Percentiles rank a stretch among this genome's conserved stretches.
Evolutionary conservation across 768 basidiomycete genomes (phyloP).

Genomic region (Galerina marginata): DNA sequence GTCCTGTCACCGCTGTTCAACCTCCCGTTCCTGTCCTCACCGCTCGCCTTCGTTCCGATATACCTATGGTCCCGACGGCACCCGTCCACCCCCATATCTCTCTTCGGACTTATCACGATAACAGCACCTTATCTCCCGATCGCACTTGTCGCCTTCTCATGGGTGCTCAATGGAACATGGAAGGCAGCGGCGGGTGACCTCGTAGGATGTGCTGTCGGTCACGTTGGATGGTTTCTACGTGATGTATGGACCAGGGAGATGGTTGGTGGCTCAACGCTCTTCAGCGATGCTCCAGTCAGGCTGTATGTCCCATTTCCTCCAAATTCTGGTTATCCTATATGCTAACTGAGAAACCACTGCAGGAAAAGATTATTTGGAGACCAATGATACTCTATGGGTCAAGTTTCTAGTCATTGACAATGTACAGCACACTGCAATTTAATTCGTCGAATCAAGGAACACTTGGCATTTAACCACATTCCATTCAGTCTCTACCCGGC

Average conservation of each 20-base stretch:
- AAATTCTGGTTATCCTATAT: background rate
- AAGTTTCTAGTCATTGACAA: background rate
- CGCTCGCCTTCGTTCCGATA: constrained; percentile 93
- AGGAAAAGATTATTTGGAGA: constrained; percentile 69
- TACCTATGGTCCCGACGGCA: constrained; percentile 97
- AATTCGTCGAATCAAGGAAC: background rate
- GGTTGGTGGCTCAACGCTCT: constrained; percentile 72
- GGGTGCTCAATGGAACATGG: constrained; percentile 84
- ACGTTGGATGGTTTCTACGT: constrained; percentile 82
- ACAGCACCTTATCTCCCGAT: constrained; percentile 94
- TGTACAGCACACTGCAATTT: constrained; percentile 13
- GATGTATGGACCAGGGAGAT: constrained; percentile 92
- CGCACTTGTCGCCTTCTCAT: constrained; percentile 87
- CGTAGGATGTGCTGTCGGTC: constrained; percentile 86
- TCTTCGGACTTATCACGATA: constrained; percentile 94
- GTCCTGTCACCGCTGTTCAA: constrained; percentile 86
- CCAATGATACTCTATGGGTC: constrained; percentile 8
- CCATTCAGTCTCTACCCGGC: background rate
- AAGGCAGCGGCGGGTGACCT: constrained; percentile 83
- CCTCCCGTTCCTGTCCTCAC: constrained; percentile 91
- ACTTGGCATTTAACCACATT: background rate
- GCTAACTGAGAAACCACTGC: constrained; percentile 1
- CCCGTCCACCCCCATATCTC: constrained; percentile 92
- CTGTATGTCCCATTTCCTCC: constrained; percentile 57
- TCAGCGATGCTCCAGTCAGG: constrained; percentile 72